Evolutionary conservation across 345 rosid species (phyloP), one percentile per base, ranked within the genome.

Genomic region (Nephelium lappaceum): DNA sequence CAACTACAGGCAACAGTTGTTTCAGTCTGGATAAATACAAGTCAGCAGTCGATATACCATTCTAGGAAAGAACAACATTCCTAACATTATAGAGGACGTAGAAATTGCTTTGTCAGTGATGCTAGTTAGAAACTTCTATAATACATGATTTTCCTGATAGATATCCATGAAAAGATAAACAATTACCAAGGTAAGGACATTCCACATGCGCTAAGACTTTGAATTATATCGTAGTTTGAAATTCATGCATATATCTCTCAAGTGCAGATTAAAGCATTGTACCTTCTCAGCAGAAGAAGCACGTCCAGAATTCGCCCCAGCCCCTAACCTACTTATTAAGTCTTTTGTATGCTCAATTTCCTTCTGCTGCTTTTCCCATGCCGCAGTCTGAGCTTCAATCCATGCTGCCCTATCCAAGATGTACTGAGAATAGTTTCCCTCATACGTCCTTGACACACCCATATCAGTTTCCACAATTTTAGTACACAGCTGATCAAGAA

Each of bases 281-380:
- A 93, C 99, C 98, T 93, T 95, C 85, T 90, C 99, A 65, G 99
- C 99, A 67, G 98, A 83, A 79, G 98, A 93, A 82, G 97, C 98
- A 78, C 99, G 99, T 4, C 98, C 98, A 57, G 98, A 91, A 76
- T 87, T 91, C 12, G 90, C 98, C 75, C 98, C 99, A 0, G 93
- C 93, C 70, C 98, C 93, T 77, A 93, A 86, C 86, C 97, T 88
- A 66, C 68, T 87, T 42, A 95, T 91, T 58, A 95, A 81, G 78
- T 85, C 98, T 82, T 84, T 93, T 11, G 95, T 88, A 10, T 92
- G 89, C 63, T 92, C 99, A 16, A 93, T 92, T 78, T 95, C 97
- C 86, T 88, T 93, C 80, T 91, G 96, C 66, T 92, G 99, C 86
- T 93, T 93, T 81, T 95, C 97, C 95, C 94, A 95, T 16, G 96